Evolutionary conservation across 441 rosid species (phyloP).

Genomic region (Capsella rubella): DNA sequence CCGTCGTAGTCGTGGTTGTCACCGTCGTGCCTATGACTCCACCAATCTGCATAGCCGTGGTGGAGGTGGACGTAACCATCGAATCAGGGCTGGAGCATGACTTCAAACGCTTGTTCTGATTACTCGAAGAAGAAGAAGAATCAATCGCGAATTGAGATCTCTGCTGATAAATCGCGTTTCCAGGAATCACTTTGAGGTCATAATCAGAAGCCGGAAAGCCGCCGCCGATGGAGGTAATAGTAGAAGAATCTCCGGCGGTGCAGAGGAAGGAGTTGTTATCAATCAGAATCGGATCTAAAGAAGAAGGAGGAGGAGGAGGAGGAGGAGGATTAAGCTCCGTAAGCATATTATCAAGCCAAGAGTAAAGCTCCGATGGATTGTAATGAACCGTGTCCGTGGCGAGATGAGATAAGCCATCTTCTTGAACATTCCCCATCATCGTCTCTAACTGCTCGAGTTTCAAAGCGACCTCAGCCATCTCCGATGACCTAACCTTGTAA

Average conservation of each 20-base stretch:
- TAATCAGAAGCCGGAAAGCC: conserved; percentile 54
- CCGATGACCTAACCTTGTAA: conserved; percentile 76
- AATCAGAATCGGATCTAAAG: not conserved
- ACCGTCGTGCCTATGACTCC: conserved; percentile 35
- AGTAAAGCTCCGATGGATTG: conserved; percentile 72
- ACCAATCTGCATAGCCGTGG: conserved; percentile 41
- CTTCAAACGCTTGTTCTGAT: conserved; percentile 56
- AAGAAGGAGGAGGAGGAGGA: not conserved
- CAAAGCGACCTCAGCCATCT: conserved; percentile 87
- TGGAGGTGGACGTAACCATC: conserved; percentile 44
- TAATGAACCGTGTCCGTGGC: conserved; percentile 69
- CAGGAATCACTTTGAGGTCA: conserved; percentile 81
- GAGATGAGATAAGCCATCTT: conserved; percentile 66
- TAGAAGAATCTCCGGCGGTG: conserved; percentile 51
- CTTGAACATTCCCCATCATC: conserved; percentile 62
- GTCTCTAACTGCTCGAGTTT: conserved; percentile 85
- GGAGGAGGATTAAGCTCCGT: conserved; percentile 58
- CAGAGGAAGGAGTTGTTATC: conserved; percentile 43
- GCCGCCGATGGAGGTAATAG: conserved; percentile 48
- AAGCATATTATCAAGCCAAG: conserved; percentile 72
- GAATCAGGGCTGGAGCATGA: conserved; percentile 47
- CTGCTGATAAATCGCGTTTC: conserved; percentile 59
- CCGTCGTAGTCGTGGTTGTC: conserved; percentile 19
- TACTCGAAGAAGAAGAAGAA: conserved; percentile 36
- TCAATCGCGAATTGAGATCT: conserved; percentile 36